Evolutionary conservation across 2,329 filamentous ascomycete genomes (phyloP), one percentile per base, ranked within the genome.

Genomic region (Xylaria digitata): DNA sequence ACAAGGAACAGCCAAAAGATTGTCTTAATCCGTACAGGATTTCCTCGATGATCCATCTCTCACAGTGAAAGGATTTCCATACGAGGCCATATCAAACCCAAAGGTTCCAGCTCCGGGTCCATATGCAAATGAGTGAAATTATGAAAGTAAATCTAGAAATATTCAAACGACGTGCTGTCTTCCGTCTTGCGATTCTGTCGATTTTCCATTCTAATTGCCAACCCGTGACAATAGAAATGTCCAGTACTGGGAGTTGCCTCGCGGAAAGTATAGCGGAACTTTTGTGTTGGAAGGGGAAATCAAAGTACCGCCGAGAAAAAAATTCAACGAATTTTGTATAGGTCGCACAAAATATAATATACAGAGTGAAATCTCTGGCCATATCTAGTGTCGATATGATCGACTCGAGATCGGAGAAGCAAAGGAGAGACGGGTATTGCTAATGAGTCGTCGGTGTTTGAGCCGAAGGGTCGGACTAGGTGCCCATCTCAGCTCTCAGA

Each of bases 101-200:
- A 50, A 59, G 26, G 8, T 13, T n/a, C 26, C 17, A 54, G 30
- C 30, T 49, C 50, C 30, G 2, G 13, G 43, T n/a, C 37, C 49
- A 54, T 7, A 21, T 37, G 6, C 7, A 8, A 58, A 62, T 8
- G 50, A 48, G 48, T 13, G 19, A 23, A 45, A 46, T 43, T 15
- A 32, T 1, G 7, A 9, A 15, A 17, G 3, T 3, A 40, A 42
- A 52, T n/a, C 6, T 42, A 13, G 19, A 6, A 56, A 13, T 1
- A 15, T 4, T 53, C 50, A 40, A 64, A 11, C 3, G 30, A 55
- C 43, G 61, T 64, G 6, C 55, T n/a, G 65, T 67, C 15, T 4
- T 23, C 55, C 61, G 49, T 63, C 49, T 49, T 42, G 40, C n/a
- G 13, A 11, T 56, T 34, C 65, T 64, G 56, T 67, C 65, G 55